Percentiles rank a stretch among this genome's conserved stretches.
phyloP scores from a whole-genome alignment of 2,329 filamentous ascomycete species.

The Graphiopsis chlorocephala region DNA sequence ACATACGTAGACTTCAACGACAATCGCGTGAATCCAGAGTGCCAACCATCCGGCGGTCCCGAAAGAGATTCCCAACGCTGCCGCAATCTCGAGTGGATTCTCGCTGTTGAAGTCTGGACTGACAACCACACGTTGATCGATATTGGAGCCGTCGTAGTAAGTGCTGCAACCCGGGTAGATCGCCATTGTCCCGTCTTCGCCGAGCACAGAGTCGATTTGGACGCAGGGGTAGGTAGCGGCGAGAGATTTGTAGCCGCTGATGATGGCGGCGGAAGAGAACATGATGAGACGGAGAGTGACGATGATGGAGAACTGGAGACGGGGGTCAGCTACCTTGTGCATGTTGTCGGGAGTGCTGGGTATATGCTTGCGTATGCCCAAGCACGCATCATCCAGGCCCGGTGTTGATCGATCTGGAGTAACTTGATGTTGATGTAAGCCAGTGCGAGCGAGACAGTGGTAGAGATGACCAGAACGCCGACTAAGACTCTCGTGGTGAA shows the following conservation, averaged over 20 bases:
- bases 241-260: constrained; percentile 34
- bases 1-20: constrained; percentile 36
- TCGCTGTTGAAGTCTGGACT: constrained; percentile 25
- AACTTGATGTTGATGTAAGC: constrained; percentile 56
- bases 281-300: constrained; percentile 52
- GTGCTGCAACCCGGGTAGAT: constrained; percentile 40
- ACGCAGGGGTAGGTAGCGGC: constrained; percentile 44
- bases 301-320: constrained; percentile 39
- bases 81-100: constrained; percentile 30
- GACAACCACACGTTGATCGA: constrained; percentile 19
- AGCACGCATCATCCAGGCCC: constrained; percentile 59
- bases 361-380: constrained; percentile 31
- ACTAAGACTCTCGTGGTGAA: constrained; percentile 48
- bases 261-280: constrained; percentile 40
- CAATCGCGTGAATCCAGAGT: constrained; percentile 48
- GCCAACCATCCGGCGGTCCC: constrained; percentile 54
- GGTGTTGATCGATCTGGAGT: constrained; percentile 60
- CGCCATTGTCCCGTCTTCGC: constrained; percentile 34
- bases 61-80: constrained; percentile 48
- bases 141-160: constrained; percentile 3
- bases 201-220: constrained; percentile 37
- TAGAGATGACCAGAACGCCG: constrained; percentile 45
- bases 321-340: not conserved
- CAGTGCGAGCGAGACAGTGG: constrained; percentile 43
- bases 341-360: not conserved